Conservation (phyloP, 305 asterid species). For the Andrographis paniculata region DNA sequence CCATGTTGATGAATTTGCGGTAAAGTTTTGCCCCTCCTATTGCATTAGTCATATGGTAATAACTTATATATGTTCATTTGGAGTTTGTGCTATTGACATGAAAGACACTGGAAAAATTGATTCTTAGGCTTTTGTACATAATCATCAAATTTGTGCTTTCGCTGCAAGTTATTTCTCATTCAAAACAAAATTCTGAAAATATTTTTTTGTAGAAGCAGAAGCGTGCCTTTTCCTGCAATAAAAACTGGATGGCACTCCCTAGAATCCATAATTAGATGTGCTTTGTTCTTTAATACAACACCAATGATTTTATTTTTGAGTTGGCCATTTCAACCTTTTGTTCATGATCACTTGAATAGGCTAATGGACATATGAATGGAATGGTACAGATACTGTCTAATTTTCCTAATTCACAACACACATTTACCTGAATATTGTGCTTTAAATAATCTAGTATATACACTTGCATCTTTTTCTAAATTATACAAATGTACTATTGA, state of each 20-base stretch:
- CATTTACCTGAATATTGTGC: not conserved
- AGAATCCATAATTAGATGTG: not conserved
- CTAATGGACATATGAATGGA: too few relatives aligned
- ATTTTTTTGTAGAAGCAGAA: not conserved
- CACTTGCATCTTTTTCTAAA: too few relatives aligned
- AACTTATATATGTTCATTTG: too few relatives aligned
- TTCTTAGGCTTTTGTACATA: too few relatives aligned
- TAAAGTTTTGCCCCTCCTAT: conserved; percentile 25
- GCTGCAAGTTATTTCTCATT: conserved; percentile 1
- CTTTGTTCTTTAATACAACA: not conserved
- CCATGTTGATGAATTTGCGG: conserved; percentile 83
- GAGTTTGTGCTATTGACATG: too few relatives aligned
- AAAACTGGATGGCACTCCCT: not conserved
- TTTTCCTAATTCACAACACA: too few relatives aligned
- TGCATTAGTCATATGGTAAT: too few relatives aligned
- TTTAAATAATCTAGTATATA: not conserved
- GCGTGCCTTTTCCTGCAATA: not conserved
- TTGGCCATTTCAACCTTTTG: too few relatives aligned
- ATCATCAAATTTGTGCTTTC: not conserved
- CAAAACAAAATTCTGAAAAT: not conserved
- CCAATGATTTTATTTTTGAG: not conserved
- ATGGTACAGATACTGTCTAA: too few relatives aligned
- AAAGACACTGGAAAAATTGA: too few relatives aligned
- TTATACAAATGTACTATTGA: too few relatives aligned
- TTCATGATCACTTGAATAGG: too few relatives aligned